Evolutionary conservation across 2,329 filamentous ascomycete genomes (phyloP), one percentile per base, ranked within the genome.

Genomic region (Pestalotiopsis fici): DNA sequence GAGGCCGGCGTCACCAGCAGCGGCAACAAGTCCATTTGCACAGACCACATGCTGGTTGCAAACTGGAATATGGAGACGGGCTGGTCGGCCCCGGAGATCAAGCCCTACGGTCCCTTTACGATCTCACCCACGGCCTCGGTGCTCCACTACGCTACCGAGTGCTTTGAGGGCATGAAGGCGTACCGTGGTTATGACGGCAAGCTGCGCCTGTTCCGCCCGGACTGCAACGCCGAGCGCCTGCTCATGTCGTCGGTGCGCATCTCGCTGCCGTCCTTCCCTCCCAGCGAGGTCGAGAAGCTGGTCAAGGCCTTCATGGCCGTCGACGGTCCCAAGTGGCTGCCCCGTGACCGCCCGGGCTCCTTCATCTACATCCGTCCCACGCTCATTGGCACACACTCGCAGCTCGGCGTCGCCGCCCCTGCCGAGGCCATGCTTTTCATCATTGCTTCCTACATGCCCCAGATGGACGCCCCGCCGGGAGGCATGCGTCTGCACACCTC

Each of bases 351-450:
- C 43, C 85, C 90, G 1, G 92, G 92, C 54, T 83, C 83, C 64
- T 97, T 91, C 83, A 83, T 98, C 64, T 97, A 98, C 83, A 85
- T 97, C 67, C 91, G 94, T 60, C 94, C 94, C 1, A 94, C 93
- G 0, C 86, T 97, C 79, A 97, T 98, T 75, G 94, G 91, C 65
- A 95, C 91, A 11, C 92, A 93, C 72, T 81, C 90, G 7, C 90
- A 93, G 74, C 88, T 98, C 3, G 95, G 94, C 69, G 92, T 98
- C 55, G 90, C 93, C 77, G 87, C 89, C 3, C 94, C 95, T 59
- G 88, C 87, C 70, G 90, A 95, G 81, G 95, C 94, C n/a, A 86
- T 97, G 69, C 87, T 98, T n/a, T 97, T 93, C 83, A 88, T 97
- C 77, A 92, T 97, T 69, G 85, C 87, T 66, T 88, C 78, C 68